These are phyloP conservation scores for Ambrosia trifida DNA, from an alignment of 129 eudicot genomes.

Conservation along the genomic window DNA sequence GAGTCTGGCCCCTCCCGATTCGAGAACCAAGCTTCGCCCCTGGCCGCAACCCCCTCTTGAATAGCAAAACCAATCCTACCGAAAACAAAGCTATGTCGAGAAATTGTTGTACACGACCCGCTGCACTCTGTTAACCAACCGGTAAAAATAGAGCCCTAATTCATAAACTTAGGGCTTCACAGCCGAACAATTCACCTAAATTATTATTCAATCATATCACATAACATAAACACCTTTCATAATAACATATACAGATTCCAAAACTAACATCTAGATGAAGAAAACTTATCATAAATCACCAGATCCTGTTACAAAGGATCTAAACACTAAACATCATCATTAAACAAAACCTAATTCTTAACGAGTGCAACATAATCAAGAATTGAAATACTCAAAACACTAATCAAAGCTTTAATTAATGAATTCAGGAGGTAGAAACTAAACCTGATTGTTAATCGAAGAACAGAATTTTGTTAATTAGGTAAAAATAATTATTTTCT, in stretches of 20 bases:
- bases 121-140: too few species aligned
- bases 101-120: too few species aligned
- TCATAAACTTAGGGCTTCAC: conserved; percentile 16
- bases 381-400: neutral
- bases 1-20: too few species aligned
- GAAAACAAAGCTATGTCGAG: too few species aligned
- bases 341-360: conserved; percentile 22
- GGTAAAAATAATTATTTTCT: neutral
- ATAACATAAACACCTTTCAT: conserved; percentile 16
- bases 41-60: too few species aligned
- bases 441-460: conserved; percentile 21
- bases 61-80: too few species aligned
- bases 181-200: conserved; percentile 12
- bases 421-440: neutral
- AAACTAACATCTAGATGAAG: neutral
- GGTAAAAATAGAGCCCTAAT: too few species aligned
- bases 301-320: neutral
- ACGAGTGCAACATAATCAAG: conserved; percentile 1
- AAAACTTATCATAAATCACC: neutral
- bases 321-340: conserved; percentile 25
- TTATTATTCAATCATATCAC: conserved; percentile 10
- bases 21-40: too few species aligned
- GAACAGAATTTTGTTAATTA: conserved; percentile 3
- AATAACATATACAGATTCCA: neutral
- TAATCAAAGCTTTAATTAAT: neutral